phyloP scores from a whole-genome alignment of 1,139 yeast species.

The Geotrichum citri-aurantii region DNA sequence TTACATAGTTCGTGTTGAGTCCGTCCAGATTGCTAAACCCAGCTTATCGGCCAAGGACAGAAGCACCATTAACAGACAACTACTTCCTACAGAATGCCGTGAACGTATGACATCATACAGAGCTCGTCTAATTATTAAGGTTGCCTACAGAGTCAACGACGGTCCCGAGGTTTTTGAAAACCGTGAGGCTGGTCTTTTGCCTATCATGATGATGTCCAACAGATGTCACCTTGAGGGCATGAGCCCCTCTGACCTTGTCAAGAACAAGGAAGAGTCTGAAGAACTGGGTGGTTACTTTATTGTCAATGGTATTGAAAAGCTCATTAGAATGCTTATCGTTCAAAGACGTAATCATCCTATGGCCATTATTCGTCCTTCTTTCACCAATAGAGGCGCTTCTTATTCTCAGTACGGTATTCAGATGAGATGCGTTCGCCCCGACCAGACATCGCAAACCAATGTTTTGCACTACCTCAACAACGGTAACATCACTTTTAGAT shows the following conservation, averaged over 20 bases:
- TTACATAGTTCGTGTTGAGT: slow-evolving; percentile 59
- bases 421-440: slow-evolving; percentile 90
- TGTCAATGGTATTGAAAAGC: slow-evolving; percentile 94
- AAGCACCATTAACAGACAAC: slow-evolving; percentile 69
- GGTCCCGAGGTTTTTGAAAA: slow-evolving; percentile 69
- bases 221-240: slow-evolving; percentile 83
- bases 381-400: slow-evolving; percentile 87
- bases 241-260: slow-evolving; percentile 76
- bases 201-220: slow-evolving; percentile 83
- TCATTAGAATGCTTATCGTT: slow-evolving; percentile 94
- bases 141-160: slow-evolving; percentile 81
- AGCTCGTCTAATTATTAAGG: slow-evolving; percentile 60
- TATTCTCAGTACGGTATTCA: slow-evolving; percentile 91
- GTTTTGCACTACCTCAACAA: slow-evolving; percentile 92
- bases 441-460: slow-evolving; percentile 95
- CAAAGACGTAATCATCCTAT: slow-evolving; percentile 97
- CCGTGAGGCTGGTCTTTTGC: slow-evolving; percentile 88
- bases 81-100: slow-evolving; percentile 80
- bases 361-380: slow-evolving; percentile 95
- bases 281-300: slow-evolving; percentile 96
- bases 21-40: slow-evolving; percentile 84
- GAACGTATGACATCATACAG: slow-evolving; percentile 60
- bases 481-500: slow-evolving; percentile 93
- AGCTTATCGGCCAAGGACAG: slow-evolving; percentile 68
- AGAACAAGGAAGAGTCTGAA: slow-evolving; percentile 82